Percentiles rank a stretch among this genome's conserved stretches.
Evolutionary conservation across 2,329 filamentous ascomycete genomes (phyloP).

Genomic region (Aspergillus sp.): DNA sequence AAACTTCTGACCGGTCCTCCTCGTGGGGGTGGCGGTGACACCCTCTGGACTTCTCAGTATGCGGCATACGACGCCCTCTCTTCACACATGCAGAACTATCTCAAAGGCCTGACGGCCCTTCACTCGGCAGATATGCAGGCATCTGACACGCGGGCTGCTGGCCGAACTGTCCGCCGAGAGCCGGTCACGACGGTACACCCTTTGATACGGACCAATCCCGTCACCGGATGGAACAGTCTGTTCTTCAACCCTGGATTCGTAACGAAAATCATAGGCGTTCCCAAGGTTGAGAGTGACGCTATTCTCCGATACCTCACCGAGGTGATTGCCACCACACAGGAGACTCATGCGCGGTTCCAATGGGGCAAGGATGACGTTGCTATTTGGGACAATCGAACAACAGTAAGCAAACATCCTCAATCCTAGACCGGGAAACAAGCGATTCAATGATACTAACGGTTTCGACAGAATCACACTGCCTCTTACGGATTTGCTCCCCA

Average conservation of each 20-base stretch:
- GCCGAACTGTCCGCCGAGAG: slow-evolving; percentile 53
- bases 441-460: neutral
- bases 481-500: slow-evolving; percentile 59
- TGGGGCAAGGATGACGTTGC: slow-evolving; percentile 66
- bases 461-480: slow-evolving; percentile 51
- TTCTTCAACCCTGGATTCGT: slow-evolving; percentile 62
- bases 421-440: neutral
- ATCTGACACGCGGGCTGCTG: slow-evolving; percentile 49
- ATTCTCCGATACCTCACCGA: slow-evolving; percentile 56
- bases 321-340: slow-evolving; percentile 59
- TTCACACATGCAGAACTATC: slow-evolving; percentile 56
- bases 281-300: slow-evolving; percentile 55
- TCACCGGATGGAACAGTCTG: slow-evolving; percentile 62
- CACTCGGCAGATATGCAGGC: slow-evolving; percentile 58
- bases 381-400: slow-evolving; percentile 66
- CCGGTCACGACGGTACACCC: slow-evolving; percentile 58
- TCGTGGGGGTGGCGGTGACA: slow-evolving; percentile 57
- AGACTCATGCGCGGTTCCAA: slow-evolving; percentile 66
- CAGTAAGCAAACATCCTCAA: slow-evolving; percentile 38
- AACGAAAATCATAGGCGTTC: slow-evolving; percentile 58
- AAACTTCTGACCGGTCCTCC: slow-evolving; percentile 56
- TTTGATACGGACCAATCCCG: slow-evolving; percentile 59
- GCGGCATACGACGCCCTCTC: slow-evolving; percentile 59
- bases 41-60: slow-evolving; percentile 59
- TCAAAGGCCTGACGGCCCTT: slow-evolving; percentile 57